Conservation (phyloP, 805 yeast genomes). For the Yarrowia hollandica region DNA sequence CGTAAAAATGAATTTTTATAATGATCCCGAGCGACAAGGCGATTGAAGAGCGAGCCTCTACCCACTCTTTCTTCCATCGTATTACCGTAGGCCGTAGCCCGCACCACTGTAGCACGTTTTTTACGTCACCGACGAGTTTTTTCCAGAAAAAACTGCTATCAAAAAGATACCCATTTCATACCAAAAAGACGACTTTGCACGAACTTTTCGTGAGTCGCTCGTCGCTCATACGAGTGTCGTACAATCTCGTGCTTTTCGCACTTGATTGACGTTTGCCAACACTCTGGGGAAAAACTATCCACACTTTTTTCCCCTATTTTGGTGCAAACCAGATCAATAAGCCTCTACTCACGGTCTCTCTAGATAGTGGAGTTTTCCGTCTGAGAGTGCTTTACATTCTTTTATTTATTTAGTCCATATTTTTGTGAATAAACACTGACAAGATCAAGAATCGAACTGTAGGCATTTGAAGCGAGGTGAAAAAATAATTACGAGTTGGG, state of each 20-base stretch:
- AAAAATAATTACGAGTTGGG: too few relatives aligned
- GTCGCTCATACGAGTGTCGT: too few relatives aligned
- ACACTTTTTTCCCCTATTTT: constrained; percentile 83
- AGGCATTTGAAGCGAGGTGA: too few relatives aligned
- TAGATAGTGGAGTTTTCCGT: constrained; percentile 29
- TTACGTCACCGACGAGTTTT: neutral
- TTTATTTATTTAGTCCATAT: neutral
- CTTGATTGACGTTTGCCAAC: constrained; percentile 69
- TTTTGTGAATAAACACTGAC: neutral
- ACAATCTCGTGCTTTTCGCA: neutral
- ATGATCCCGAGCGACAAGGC: too few relatives aligned
- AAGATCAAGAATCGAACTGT: neutral
- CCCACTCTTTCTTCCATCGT: too few relatives aligned
- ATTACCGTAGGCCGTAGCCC: too few relatives aligned
- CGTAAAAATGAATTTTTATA: constrained; percentile 30
- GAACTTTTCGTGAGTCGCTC: too few relatives aligned
- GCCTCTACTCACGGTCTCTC: constrained; percentile 25
- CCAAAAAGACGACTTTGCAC: too few relatives aligned
- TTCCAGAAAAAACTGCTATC: constrained; percentile 26
- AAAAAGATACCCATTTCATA: too few relatives aligned
- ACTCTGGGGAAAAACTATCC: constrained; percentile 77
- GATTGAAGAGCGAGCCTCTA: too few relatives aligned
- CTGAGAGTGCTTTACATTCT: constrained; percentile 18
- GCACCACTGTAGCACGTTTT: too few relatives aligned
- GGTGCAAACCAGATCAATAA: constrained; percentile 75